Conservation (phyloP, 768 basidiomycete genomes). For the Mycena amicta region DNA sequence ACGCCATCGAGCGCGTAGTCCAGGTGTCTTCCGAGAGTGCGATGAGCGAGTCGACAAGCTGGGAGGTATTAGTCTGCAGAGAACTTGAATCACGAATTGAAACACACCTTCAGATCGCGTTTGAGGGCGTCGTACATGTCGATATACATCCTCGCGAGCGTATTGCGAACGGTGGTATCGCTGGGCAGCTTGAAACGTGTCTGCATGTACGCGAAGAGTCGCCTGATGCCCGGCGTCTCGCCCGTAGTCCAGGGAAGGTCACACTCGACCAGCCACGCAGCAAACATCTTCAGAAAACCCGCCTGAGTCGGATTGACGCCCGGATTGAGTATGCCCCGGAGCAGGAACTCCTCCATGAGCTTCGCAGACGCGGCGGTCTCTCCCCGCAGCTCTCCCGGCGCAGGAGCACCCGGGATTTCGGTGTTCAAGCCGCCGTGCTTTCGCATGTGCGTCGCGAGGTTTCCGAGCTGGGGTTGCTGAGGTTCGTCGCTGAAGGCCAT, state of each 20-base stretch:
- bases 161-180: too few species aligned
- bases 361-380: conserved; percentile 8
- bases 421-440: not conserved
- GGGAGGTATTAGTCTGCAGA: too few species aligned
- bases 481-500: conserved; percentile 25
- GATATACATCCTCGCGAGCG: too few species aligned
- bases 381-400: conserved; percentile 1
- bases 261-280: conserved; percentile 38
- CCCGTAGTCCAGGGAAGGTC: too few species aligned
- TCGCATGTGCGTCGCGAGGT: conserved; percentile 29
- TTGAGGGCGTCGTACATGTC: too few species aligned
- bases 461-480: conserved; percentile 25
- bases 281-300: conserved; percentile 33
- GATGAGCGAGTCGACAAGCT: conserved; percentile 28
- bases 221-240: too few species aligned
- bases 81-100: not conserved
- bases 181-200: too few species aligned
- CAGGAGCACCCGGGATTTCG: conserved; percentile 17
- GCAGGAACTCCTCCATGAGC: conserved; percentile 33
- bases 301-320: conserved; percentile 24
- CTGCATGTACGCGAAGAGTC: too few species aligned
- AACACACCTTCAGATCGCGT: too few species aligned
- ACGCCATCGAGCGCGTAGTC: conserved; percentile 36
- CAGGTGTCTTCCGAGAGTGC: conserved; percentile 32
- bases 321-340: conserved; percentile 37